These are phyloP conservation scores for Zangia roseola DNA, from an alignment of 768 basidiomycete genomes.

Conservation along the genomic window DNA sequence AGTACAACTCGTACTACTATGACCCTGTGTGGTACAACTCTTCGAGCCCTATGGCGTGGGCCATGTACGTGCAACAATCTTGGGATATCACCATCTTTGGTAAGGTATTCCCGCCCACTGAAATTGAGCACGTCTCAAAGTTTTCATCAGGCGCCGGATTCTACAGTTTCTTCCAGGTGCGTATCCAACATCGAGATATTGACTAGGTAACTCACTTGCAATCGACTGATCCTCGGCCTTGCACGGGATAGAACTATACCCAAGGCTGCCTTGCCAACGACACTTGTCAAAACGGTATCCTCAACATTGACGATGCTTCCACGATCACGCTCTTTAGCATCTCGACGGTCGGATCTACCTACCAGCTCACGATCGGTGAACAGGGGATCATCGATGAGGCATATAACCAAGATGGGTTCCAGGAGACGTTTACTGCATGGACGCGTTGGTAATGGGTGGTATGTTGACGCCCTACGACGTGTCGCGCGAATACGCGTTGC, in stretches of 20 bases:
- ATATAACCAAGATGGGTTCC: conserved; percentile 45
- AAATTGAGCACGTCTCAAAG: not conserved
- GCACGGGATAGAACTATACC: conserved; percentile 35
- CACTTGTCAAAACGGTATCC: conserved; percentile 43
- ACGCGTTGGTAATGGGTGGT: conserved; percentile 19
- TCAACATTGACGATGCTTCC: conserved; percentile 42
- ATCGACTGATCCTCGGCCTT: no score
- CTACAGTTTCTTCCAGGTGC: conserved; percentile 53
- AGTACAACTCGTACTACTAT: conserved; percentile 29
- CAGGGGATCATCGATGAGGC: conserved; percentile 35
- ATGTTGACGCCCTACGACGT: no score
- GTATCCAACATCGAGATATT: not conserved
- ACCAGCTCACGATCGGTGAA: conserved; percentile 39
- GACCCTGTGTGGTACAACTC: conserved; percentile 40
- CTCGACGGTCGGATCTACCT: conserved; percentile 47
- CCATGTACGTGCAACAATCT: conserved; percentile 41
- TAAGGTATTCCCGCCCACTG: conserved; percentile 7
- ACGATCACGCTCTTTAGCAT: conserved; percentile 43
- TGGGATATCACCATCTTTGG: conserved; percentile 46
- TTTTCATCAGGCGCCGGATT: conserved; percentile 41
- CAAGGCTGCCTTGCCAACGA: conserved; percentile 37
- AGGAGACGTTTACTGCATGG: conserved; percentile 40
- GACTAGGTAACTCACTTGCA: no score
- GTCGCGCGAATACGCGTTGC: no score
- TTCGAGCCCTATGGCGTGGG: conserved; percentile 40